These are phyloP conservation scores for Phlyctochytrium bullatum DNA, from an alignment of 192 early-diverging fungal species.

Conservation along the genomic window DNA sequence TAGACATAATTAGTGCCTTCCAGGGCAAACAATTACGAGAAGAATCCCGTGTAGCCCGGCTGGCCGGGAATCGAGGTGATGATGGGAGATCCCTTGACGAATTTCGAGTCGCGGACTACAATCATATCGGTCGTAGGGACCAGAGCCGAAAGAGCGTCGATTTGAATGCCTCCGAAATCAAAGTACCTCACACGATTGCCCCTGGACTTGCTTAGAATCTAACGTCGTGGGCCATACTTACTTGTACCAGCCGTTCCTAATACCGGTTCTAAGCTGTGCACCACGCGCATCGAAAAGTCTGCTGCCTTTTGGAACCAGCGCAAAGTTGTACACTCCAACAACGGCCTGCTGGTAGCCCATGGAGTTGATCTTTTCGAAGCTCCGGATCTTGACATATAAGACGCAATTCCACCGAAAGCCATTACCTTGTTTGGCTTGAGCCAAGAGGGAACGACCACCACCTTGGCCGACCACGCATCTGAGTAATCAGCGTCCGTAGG, in stretches of 20 bases:
- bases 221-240: neutral
- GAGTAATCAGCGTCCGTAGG: neutral
- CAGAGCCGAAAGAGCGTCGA: neutral
- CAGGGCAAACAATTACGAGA: slow-evolving; percentile 2
- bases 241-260: neutral
- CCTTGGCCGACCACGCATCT: neutral
- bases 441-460: neutral
- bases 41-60: slow-evolving; percentile 2
- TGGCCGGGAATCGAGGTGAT: neutral
- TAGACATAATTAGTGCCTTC: no score
- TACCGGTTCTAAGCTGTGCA: neutral
- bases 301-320: slow-evolving; percentile 1
- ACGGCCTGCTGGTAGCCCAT: neutral
- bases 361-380: neutral
- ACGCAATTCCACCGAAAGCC: neutral
- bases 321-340: slow-evolving; percentile 3
- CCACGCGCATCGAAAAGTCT: neutral
- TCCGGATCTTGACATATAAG: neutral
- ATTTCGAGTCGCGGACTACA: neutral
- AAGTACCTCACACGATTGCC: neutral
- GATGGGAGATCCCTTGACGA: neutral
- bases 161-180: neutral
- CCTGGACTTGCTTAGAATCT: neutral
- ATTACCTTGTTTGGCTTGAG: neutral
- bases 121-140: neutral